Evolutionary conservation across 805 yeast species (phyloP), one percentile per base, ranked within the genome.

Genomic region (Wickerhamiella galacta): DNA sequence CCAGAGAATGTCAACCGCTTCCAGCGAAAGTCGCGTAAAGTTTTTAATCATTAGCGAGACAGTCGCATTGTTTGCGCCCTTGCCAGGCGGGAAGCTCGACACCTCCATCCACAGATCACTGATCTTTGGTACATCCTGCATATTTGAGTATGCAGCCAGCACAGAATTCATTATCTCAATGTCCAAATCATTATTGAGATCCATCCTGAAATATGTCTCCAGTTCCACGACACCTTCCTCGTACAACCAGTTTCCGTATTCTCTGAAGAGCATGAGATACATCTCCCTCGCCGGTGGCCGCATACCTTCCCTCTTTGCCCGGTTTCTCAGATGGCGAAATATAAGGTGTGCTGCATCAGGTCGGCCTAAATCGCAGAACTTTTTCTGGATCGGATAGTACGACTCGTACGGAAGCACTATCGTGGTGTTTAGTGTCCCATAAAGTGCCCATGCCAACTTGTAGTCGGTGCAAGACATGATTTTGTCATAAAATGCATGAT

Each of bases 1-100:
- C 76, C 82, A 79, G 27, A 75, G 66, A 27, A 64, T 59, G 36
- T 64, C 66, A 6, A 74, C 79, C 33, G 70, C 69, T 3, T 61
- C 58, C 32, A 75, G 51, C 10, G 72, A 53, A 6, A 57, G 64
- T 37, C 64, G 61, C 6, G 79, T 71, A 36, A 68, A 61, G 1
- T 74, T 64, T 46, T 70, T 72, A 42, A 79, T 51, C 77, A 78
- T 73, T 45, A 75, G 70, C 28, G 70, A 65, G 15, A 71, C 63
- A 0, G 82, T 70, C 27, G 74, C 75, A 33, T 71, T 67, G 45
- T 75, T 70, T 18, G 74, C 53, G 0, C 61, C 61, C 6, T 38
- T 34, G 3, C 75, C 75, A 26, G 59, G 57, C 1, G 78, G 71
- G 34, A 68, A 58, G 3, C 74, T 56, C 26, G 65, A 53, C 31